A percentile compares a stretch with the other conserved stretches of the same genome.
Evolutionary conservation across 2,329 filamentous ascomycete genomes (phyloP).

Genomic region (Elsinoe australis): DNA sequence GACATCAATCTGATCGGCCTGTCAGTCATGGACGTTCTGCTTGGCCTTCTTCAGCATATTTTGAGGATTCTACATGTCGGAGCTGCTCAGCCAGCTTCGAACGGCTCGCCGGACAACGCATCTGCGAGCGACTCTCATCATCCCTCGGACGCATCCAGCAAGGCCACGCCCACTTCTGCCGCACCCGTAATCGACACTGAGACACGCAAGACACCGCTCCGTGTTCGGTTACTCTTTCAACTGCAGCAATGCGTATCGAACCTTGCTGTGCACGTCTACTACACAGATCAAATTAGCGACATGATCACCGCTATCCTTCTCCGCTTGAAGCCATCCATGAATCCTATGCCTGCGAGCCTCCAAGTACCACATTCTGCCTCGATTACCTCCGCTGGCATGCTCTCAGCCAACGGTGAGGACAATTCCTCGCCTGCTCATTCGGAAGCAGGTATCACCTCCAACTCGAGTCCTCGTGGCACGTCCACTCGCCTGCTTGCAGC

Average conservation of each 20-base stretch:
- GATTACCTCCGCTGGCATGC: constrained; percentile 41
- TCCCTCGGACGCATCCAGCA: background rate
- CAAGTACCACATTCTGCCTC: constrained; percentile 30
- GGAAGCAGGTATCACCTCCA: constrained; percentile 39
- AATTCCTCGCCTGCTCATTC: constrained; percentile 38
- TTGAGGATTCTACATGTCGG: constrained; percentile 64
- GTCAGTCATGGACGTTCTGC: constrained; percentile 88
- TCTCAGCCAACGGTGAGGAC: constrained; percentile 32
- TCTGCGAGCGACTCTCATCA: constrained; percentile 19
- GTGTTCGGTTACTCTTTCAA: constrained; percentile 58
- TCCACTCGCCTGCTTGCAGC: constrained; percentile 31
- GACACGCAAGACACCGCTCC: constrained; percentile 29
- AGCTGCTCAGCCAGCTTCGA: constrained; percentile 18
- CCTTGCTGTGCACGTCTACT: constrained; percentile 90
- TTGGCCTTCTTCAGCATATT: constrained; percentile 78
- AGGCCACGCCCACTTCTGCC: background rate
- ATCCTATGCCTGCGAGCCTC: constrained; percentile 16
- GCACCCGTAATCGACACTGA: constrained; percentile 13
- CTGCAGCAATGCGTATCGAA: constrained; percentile 82
- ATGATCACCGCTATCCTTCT: constrained; percentile 78
- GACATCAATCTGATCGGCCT: constrained; percentile 90
- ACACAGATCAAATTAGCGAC: constrained; percentile 89
- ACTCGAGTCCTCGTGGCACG: constrained; percentile 42
- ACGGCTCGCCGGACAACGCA: constrained; percentile 34
- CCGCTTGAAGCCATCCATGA: constrained; percentile 60